Evolutionary conservation across 1,284 basidiomycete species (phyloP), one percentile per base, ranked within the genome.

Genomic region (Volvariella surrecta): DNA sequence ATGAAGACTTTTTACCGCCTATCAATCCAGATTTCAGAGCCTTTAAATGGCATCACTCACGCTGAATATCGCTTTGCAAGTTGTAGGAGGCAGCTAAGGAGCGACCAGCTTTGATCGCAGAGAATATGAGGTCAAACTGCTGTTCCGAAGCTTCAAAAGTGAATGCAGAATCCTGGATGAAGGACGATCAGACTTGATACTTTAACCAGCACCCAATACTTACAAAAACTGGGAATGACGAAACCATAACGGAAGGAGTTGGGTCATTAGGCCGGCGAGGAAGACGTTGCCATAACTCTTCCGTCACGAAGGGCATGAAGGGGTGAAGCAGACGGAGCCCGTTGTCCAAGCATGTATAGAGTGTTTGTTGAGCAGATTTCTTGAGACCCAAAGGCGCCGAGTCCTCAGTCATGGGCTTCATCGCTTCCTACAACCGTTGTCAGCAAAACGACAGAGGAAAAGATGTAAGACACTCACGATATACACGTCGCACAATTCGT

Each of bases 231-330:
- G 96, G 95, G 74, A 82, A 99, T 17, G 74, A 63, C 0, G 93
- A 73, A 21, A 98, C 63, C 83, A 95, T 94, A 63, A 99, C 93
- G 0, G 90, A 91, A 16, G 82, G 79, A 7, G 84, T 88, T 7
- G 73, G 57, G 61, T 98, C 93, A 42, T 82, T 82, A 0, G 84
- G 79, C 45, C 94, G 72, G 10, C 92, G 73, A 0, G 94, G 93
- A 8, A 99, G 71, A 35, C 94, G 81, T 62, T 99, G 96, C 96
- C 96, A 99, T 15, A 99, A 69, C 63, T 99, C 96, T 65, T 99
- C 96, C 1, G 95, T 98, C 35, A 99, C 92, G 62, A 87, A 99
- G 1, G 96, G 96, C 96, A 99, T 99, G 70, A 98, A 95, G 1
- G 96, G 95, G 63, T 99, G 96, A 10, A 99, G 71, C 7, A 99